Evolutionary conservation across 1,284 basidiomycete species (phyloP), one percentile per base, ranked within the genome.

Genomic region (Ganoderma multipileum): DNA sequence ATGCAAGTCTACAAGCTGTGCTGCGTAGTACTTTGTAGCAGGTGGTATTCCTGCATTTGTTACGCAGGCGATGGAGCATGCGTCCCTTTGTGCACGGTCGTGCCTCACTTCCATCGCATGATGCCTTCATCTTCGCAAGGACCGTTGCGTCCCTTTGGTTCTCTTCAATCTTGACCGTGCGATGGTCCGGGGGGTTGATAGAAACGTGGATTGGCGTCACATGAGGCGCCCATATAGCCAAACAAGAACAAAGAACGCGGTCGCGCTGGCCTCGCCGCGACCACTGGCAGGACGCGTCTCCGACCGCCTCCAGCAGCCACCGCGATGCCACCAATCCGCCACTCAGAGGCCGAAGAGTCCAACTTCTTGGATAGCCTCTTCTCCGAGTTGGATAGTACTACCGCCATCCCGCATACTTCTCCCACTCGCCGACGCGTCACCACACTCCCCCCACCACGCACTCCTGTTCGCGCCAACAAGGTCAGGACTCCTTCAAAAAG

Each of bases 211-310:
- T 16, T 42, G 23, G 47, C 3, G 42, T 28, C 65, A 68, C 67
- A 66, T 68, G 68, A 71, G 30, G 68, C 66, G 58, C 60, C 63
- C 64, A 69, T 65, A 61, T n/a, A 50, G 47, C 20, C 63, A 38
- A 71, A 71, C 65, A 73, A 11, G 26, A 12, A 57, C 72, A 73
- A 73, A 73, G 64, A 71, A 73, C 72, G 65, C 71, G 71, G 41
- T 63, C 71, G 71, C 72, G 72, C 63, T 60, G 63, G 64, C 54
- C 28, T 18, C 6, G 23, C 36, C 20, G 38, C 28, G 30, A 52
- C 42, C 41, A 44, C 61, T 11, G 38, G 4, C 26, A 38, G 61
- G 28, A 38, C 28, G 66, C 62, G 57, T 66, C 39, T 23, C 28
- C 14, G 26, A 30, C 63, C 39, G 38, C 12, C 38, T 61, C 57